Base-by-base conservation (phyloP, 129 eudicot genomes). In the Flaveria robusta region DNA sequence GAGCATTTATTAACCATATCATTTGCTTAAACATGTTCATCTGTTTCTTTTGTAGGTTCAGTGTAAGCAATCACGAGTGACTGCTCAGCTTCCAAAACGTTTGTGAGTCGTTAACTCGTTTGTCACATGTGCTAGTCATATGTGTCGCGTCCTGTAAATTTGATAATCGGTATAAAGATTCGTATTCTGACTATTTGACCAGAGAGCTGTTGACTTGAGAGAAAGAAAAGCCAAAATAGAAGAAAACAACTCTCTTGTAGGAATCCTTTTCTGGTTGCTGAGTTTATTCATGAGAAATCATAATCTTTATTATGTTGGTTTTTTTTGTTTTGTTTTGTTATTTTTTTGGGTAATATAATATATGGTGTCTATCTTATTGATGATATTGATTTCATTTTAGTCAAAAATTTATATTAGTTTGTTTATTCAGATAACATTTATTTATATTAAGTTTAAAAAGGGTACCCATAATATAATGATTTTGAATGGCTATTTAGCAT, bases 181-280 rank as follows among this genome's bases (percentile, higher is more conserved):
- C 51, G 73, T 51, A 71, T 45, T 77, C 27, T 70, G 76, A 77
- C 75, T 80, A 71, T 76, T 78, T 78, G 76, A 77, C 75, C 77
- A 68, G 60, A 29, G 81, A 47, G 77, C 74, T 65, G 81, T 75
- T 75, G 77, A 71, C 74, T 63, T 64, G 23, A 64, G 60, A 41
- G 56, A 50, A 66, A 41, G 54, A 52, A 65, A 79, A 77, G 60
- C 68, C 27, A 51, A 68, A 65, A 73, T 18, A 39, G 77, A 72
- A 41, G 71, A 69, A 46, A 80, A 54, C 72, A 79, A 39, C 59
- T 52, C 67, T 72, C 63, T 72, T 58, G 70, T 69, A 43, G 62
- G 47, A 72, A 50, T 22, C 71, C 65, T 55, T 62, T 76, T 73
- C 56, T 81, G 78, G 60, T 66, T 73, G 50, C 63, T 26, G 65